phyloP scores from a whole-genome alignment of 148 eudicot species.

The Vaccinium macrocarpon region DNA sequence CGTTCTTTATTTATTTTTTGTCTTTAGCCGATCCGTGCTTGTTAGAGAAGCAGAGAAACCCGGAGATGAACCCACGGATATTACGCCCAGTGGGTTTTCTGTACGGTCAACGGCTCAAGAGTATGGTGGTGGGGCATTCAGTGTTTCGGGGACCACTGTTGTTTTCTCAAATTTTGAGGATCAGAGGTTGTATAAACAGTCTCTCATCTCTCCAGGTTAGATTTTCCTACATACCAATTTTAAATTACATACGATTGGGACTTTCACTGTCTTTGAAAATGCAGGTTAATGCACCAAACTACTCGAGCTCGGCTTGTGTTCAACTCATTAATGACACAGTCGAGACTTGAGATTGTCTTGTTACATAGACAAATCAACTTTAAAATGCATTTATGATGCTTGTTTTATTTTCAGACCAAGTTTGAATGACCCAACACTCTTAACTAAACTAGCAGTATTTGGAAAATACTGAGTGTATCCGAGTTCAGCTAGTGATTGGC shows the following conservation, averaged over 20 bases:
- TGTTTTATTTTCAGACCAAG: not conserved
- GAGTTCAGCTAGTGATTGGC: not conserved
- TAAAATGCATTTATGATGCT: not conserved
- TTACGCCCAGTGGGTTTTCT: constrained; percentile 18
- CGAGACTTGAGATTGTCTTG: not conserved
- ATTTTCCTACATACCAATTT: not conserved
- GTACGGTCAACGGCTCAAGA: constrained; percentile 22
- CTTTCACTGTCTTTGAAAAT: not conserved
- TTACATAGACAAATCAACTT: not conserved
- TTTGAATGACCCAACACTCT: not conserved
- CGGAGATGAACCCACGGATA: constrained; percentile 8
- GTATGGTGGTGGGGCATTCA: constrained; percentile 22
- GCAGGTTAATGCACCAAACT: not conserved
- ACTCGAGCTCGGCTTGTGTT: not conserved
- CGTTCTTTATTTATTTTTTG: not conserved
- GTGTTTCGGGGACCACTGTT: constrained; percentile 20
- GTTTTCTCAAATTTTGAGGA: constrained; percentile 44
- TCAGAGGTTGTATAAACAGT: constrained; percentile 43
- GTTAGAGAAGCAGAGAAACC: constrained; percentile 18
- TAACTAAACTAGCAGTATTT: not conserved
- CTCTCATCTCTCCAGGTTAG: constrained; percentile 26
- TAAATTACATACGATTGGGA: not conserved
- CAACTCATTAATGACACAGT: not conserved
- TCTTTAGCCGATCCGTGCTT: constrained; percentile 7
- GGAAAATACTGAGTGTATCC: not conserved